These are phyloP conservation scores for Stachybotrys echinatus DNA, from an alignment of 2,329 filamentous ascomycete species.

Conservation along the genomic window DNA sequence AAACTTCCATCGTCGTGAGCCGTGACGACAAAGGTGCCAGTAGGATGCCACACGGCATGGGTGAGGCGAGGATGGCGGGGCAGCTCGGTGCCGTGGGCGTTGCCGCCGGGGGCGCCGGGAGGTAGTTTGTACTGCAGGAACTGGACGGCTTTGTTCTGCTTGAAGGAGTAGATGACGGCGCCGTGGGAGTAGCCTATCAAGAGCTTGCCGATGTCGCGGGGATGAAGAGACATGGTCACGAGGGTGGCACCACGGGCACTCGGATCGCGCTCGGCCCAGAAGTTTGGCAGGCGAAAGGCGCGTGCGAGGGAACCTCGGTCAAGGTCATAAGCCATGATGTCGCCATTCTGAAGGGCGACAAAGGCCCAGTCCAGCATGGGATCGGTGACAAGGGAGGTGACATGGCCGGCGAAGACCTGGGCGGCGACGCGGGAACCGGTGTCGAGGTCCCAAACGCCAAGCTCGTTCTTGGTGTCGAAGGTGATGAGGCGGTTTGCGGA, in stretches of 20 bases:
- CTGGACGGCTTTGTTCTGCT: slow-evolving; percentile 73
- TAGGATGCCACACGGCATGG: slow-evolving; percentile 91
- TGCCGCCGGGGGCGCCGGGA: slow-evolving; percentile 77
- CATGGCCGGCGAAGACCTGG: slow-evolving; percentile 71
- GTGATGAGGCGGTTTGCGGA: slow-evolving; percentile 80
- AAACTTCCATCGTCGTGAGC: slow-evolving; percentile 87
- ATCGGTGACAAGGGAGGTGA: slow-evolving; percentile 72
- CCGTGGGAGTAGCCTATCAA: slow-evolving; percentile 88
- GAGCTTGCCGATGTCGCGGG: slow-evolving; percentile 85
- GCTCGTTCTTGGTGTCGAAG: slow-evolving; percentile 79
- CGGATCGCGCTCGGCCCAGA: slow-evolving; percentile 73
- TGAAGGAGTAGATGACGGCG: slow-evolving; percentile 89
- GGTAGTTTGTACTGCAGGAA: slow-evolving; percentile 83
- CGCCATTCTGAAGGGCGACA: slow-evolving; percentile 74
- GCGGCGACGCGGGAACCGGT: slow-evolving; percentile 60
- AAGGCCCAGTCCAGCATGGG: slow-evolving; percentile 92
- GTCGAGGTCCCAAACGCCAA: slow-evolving; percentile 77
- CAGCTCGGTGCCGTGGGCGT: slow-evolving; percentile 56
- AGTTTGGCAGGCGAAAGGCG: slow-evolving; percentile 77
- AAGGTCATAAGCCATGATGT: slow-evolving; percentile 88
- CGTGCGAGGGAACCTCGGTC: slow-evolving; percentile 68
- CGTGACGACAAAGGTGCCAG: slow-evolving; percentile 81
- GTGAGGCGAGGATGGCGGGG: slow-evolving; percentile 68
- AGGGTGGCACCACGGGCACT: slow-evolving; percentile 56
- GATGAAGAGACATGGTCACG: slow-evolving; percentile 78